Evolutionary conservation across 2,329 filamentous ascomycete species (phyloP).

Genomic region (Alternaria triticimaculans): DNA sequence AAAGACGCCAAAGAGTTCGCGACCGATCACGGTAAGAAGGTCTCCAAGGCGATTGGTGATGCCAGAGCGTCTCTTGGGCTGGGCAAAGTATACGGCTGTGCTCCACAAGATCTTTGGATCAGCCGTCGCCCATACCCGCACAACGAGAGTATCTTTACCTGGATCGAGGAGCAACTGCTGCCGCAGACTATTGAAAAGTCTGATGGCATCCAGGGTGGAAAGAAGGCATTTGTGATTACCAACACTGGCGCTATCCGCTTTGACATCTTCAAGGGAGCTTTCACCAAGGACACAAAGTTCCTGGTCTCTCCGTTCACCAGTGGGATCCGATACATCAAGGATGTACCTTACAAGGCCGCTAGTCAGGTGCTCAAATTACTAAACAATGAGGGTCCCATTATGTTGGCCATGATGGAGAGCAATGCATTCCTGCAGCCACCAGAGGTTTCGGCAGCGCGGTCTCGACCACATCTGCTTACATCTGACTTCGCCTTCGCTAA

Average conservation of each 20-base stretch:
- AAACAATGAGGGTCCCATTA: conserved; percentile 63
- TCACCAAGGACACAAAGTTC: conserved; percentile 86
- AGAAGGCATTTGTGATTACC: conserved; percentile 73
- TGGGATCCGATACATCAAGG: conserved; percentile 75
- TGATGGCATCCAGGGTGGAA: conserved; percentile 53
- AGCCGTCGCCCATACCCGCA: conserved; percentile 76
- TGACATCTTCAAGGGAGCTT: conserved; percentile 90
- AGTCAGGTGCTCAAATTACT: conserved; percentile 68
- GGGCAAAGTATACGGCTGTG: conserved; percentile 80
- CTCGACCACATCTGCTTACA: conserved; percentile 26
- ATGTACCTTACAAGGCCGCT: conserved; percentile 81
- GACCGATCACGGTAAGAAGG: conserved; percentile 75
- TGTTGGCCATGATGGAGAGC: conserved; percentile 42
- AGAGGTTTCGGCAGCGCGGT: conserved; percentile 49
- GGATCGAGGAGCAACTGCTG: conserved; percentile 78
- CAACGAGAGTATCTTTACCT: conserved; percentile 78
- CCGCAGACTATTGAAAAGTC: conserved; percentile 66
- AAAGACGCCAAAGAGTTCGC: conserved; percentile 75
- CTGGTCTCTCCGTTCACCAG: conserved; percentile 89
- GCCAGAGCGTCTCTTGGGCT: conserved; percentile 75
- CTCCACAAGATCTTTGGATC: conserved; percentile 82
- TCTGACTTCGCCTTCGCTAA: conserved; percentile 7
- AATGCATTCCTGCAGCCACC: conserved; percentile 53
- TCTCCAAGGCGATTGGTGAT: conserved; percentile 71
- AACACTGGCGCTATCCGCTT: conserved; percentile 95